Evolutionary conservation across 2,329 filamentous ascomycete genomes (phyloP).

Genomic region (Acephala macrosclerotiorum): DNA sequence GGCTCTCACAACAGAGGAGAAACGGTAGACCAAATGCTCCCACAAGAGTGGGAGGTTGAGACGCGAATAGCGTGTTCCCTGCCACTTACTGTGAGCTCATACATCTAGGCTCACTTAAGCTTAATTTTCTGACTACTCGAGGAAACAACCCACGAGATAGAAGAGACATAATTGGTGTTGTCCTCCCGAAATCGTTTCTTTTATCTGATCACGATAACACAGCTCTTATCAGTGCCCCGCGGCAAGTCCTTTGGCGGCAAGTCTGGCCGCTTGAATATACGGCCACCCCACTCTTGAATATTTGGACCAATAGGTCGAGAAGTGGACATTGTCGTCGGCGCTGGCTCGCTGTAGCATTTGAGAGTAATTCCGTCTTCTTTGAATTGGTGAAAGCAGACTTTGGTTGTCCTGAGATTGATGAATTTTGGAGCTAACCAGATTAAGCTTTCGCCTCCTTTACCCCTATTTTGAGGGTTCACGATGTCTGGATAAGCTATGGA

Average conservation of each 20-base stretch:
- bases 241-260: background rate
- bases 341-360: background rate
- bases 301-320: background rate
- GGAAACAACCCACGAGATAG: background rate
- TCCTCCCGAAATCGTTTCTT: background rate
- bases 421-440: no score
- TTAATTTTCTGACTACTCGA: background rate
- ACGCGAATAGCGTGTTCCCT: background rate
- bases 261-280: background rate
- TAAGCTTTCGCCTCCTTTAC: no score
- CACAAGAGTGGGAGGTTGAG: background rate
- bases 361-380: no score
- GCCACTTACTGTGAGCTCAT: background rate
- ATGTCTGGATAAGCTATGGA: no score
- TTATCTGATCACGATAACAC: conserved; percentile 14
- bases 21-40: background rate
- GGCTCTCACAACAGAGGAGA: background rate
- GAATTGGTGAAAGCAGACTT: no score
- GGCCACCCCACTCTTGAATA: conserved; percentile 14
- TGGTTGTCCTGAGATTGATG: no score
- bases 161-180: conserved; percentile 8
- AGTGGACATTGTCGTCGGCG: background rate
- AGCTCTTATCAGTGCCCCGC: conserved; percentile 12
- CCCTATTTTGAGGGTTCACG: no score
- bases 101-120: no score